These are phyloP conservation scores for Globisporangium emineosum DNA, from an alignment of 352 stramenopile species.

Conservation along the genomic window DNA sequence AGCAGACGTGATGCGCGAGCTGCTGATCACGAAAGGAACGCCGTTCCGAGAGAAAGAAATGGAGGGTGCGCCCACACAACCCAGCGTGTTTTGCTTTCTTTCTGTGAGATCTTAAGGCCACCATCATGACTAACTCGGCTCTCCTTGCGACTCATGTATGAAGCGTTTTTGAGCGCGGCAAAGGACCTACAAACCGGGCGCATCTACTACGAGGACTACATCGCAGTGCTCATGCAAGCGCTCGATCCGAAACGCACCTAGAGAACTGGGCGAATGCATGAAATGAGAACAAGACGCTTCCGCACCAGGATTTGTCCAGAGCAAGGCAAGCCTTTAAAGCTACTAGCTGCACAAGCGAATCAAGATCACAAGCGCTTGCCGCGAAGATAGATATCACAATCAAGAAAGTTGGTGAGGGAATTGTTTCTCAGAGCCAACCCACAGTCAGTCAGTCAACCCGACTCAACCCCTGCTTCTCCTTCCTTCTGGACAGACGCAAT, in stretches of 20 bases:
- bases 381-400: not conserved
- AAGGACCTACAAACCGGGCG: conserved; percentile 83
- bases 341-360: not conserved
- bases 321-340: not conserved
- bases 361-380: not conserved
- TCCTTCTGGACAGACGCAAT: not conserved
- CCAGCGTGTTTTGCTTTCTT: not conserved
- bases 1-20: conserved; percentile 82
- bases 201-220: conserved; percentile 93
- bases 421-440: not conserved
- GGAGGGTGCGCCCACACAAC: conserved; percentile 39
- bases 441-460: too few species aligned
- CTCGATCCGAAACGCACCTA: conserved; percentile 33
- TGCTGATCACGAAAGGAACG: conserved; percentile 87
- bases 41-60: conserved; percentile 91
- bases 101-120: not conserved
- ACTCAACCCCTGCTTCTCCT: too few species aligned
- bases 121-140: not conserved
- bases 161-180: conserved; percentile 75
- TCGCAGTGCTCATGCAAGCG: conserved; percentile 69
- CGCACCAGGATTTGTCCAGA: not conserved
- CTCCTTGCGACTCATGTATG: not conserved
- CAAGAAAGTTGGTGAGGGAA: not conserved
- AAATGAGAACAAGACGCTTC: not conserved
- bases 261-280: not conserved